Percentiles rank a stretch among this genome's conserved stretches.
Evolutionary conservation across 116 monocot species (phyloP).

Genomic region (Dioscorea cayenensis): DNA sequence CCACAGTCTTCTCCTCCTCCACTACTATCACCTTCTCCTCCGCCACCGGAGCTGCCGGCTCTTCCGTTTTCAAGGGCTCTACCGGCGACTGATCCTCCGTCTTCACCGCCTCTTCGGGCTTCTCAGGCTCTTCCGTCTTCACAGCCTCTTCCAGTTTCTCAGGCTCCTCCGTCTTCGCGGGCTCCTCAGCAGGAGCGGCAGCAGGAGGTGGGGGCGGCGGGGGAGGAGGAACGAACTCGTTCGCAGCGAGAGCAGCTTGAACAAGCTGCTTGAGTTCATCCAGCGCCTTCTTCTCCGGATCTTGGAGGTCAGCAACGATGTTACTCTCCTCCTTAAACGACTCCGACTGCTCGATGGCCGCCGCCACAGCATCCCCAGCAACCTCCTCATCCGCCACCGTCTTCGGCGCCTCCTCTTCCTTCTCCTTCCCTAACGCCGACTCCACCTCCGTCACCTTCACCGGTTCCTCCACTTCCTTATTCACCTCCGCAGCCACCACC

Average conservation of each 20-base stretch:
- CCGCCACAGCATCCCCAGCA: background rate
- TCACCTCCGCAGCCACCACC: background rate
- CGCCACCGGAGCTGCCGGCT: slow-evolving; percentile 1
- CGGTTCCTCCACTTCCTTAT: background rate
- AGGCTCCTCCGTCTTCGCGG: background rate
- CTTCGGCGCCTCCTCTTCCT: background rate
- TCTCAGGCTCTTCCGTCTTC: background rate
- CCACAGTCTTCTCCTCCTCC: slow-evolving; percentile 19
- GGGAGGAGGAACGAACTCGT: slow-evolving; percentile 31
- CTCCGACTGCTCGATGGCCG: slow-evolving; percentile 6
- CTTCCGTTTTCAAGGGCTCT: background rate
- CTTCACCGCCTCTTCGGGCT: background rate
- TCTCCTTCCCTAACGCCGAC: background rate
- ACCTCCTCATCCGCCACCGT: slow-evolving; percentile 10
- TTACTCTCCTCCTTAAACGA: slow-evolving; percentile 33
- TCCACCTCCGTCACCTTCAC: background rate
- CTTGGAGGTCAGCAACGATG: slow-evolving; percentile 16
- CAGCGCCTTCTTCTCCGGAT: slow-evolving; percentile 39
- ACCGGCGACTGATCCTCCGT: background rate
- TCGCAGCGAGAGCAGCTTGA: slow-evolving; percentile 27
- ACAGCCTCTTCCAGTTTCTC: slow-evolving; percentile 6
- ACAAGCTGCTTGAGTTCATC: slow-evolving; percentile 43
- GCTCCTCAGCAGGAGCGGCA: slow-evolving; percentile 1
- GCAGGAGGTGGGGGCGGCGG: slow-evolving; percentile 9
- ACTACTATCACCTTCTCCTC: background rate